phyloP scores from a whole-genome alignment of 345 rosid genomes.

The Salix purpurea region DNA sequence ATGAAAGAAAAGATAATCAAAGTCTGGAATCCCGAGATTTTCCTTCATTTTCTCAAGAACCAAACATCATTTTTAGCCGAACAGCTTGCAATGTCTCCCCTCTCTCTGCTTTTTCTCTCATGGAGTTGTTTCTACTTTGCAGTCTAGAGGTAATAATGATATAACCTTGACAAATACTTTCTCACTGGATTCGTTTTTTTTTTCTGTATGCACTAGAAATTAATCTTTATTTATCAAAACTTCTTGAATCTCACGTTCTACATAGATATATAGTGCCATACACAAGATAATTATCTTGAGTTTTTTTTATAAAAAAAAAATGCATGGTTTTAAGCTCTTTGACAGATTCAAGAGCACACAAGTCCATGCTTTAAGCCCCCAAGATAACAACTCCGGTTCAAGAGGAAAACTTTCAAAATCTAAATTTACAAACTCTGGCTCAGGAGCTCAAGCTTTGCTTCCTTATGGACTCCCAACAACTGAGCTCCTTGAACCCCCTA shows the following conservation, averaged over 20 bases:
- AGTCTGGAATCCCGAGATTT: background rate
- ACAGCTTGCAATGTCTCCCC: background rate
- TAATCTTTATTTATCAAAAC: background rate
- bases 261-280: background rate
- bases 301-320: constrained; percentile 8
- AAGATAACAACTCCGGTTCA: constrained; percentile 37
- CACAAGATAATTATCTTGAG: background rate
- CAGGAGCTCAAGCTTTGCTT: constrained; percentile 43
- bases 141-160: constrained; percentile 10
- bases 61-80: constrained; percentile 17
- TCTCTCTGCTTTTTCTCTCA: background rate
- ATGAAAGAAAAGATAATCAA: constrained; percentile 7
- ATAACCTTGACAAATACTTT: background rate
- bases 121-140: constrained; percentile 11
- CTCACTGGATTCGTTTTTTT: background rate
- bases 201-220: background rate
- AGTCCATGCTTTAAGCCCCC: constrained; percentile 57
- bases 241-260: background rate
- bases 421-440: constrained; percentile 33
- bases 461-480: constrained; percentile 64
- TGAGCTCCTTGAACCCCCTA: constrained; percentile 65
- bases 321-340: constrained; percentile 50
- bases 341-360: constrained; percentile 64
- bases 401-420: constrained; percentile 45
- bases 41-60: constrained; percentile 17